Base-by-base conservation (phyloP, 106 monocot genomes). In the Dendrobium officinale region DNA sequence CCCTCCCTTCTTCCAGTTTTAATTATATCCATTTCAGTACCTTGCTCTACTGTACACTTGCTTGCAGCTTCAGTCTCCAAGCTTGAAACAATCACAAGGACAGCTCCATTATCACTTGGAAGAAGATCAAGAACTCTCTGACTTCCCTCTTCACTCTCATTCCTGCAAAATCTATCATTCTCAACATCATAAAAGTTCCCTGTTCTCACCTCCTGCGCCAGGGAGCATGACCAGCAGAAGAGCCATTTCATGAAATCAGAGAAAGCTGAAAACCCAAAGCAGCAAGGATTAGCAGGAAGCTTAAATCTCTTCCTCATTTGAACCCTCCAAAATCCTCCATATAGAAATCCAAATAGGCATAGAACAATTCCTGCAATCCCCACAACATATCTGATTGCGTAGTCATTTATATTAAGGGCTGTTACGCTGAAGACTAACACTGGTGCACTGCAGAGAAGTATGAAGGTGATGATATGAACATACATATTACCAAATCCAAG, bases 401-500 rank as follows among this genome's bases (percentile, higher is more conserved):
- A 80, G 20, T 90, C 54, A 27, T 81, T 26, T 72, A 92, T 88
- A 72, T 85, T 86, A 37, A 90, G 47, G 5, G 90, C 89, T 3
- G 92, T 29, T 1, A 83, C 82, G 29, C 49, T 77, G 70, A 92
- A 88, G 0, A 92, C 84, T 76, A 77, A 79, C 51, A 90, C 58
- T 4, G 92, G 92, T 20, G 88, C 87, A 9, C 88, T 7, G 66
- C 86, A 82, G 42, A 92, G 84, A 0, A 92, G 85, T 7, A 86
- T 19, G 77, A 92, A 90, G 0, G 92, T 92, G 67, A 78, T 82
- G 22, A 90, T 86, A 64, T 92, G 92, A 1, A 92, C 90, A 76
- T 90, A 92, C 92, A 89, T 92, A 82, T 92, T 92, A 0, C 92
- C 92, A n/a, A 92, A 81, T 7, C 92, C 90, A 13, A 92, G 84